A percentile compares a stretch with the other conserved stretches of the same genome.
Conservation (phyloP, 208 protist genomes). For the Trypanosoma conorhini region DNA sequence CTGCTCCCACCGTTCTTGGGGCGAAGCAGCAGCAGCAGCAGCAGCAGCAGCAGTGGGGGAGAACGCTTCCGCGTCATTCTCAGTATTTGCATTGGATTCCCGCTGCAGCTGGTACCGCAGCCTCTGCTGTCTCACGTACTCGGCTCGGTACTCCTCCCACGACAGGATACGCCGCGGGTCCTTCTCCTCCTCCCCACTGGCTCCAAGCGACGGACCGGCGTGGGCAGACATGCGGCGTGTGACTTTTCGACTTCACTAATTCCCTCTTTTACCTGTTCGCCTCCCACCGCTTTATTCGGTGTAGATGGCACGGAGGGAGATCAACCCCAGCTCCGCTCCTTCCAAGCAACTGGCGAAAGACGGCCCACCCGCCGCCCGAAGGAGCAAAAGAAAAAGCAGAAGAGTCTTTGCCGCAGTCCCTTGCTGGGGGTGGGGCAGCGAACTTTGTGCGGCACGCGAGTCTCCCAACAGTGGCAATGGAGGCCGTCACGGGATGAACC, state of each 20-base stretch:
- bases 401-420: background rate
- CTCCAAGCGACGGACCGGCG: background rate
- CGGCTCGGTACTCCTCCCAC: conserved; percentile 13
- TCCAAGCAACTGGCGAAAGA: background rate
- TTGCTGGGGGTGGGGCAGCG: background rate
- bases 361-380: background rate
- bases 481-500: background rate
- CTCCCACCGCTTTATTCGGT: background rate
- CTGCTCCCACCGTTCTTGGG: background rate
- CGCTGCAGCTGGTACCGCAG: conserved; percentile 1
- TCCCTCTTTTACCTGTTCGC: background rate
- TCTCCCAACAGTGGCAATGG: background rate
- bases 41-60: background rate
- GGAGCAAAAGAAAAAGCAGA: background rate
- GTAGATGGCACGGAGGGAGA: background rate
- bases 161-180: background rate
- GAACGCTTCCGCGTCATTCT: background rate
- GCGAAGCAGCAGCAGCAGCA: background rate
- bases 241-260: background rate
- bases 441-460: background rate
- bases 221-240: background rate
- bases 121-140: conserved; percentile 7
- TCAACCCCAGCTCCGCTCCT: background rate
- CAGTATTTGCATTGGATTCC: background rate
- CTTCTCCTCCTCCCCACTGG: background rate